These are phyloP conservation scores for Oryza glaberrima DNA, from an alignment of 176 grass and related monocot genomes.

Conservation along the genomic window DNA sequence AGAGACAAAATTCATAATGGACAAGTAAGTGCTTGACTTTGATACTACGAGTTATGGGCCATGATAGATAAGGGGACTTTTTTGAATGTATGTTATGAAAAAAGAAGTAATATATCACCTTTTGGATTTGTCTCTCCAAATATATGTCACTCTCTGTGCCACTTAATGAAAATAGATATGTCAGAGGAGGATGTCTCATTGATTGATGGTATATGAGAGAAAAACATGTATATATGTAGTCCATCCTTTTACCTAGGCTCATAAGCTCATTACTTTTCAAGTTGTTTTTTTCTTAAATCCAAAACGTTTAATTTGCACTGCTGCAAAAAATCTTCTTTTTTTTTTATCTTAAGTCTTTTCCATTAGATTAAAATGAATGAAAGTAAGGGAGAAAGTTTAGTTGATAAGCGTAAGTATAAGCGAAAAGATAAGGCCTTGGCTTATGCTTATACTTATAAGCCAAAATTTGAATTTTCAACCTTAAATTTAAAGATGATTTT, in stretches of 20 bases:
- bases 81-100: background rate
- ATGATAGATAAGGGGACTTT: background rate
- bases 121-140: background rate
- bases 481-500: no score
- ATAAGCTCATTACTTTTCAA: background rate
- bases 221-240: background rate
- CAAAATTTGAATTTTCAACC: no score
- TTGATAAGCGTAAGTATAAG: no score
- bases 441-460: no score
- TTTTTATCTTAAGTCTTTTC: background rate
- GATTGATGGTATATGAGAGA: background rate
- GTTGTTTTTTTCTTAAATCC: background rate
- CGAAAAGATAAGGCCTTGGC: no score
- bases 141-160: background rate
- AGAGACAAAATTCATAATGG: background rate
- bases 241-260: background rate
- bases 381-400: background rate
- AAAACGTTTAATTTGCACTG: background rate
- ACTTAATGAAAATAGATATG: background rate
- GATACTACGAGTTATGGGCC: background rate
- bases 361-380: background rate
- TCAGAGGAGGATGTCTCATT: background rate
- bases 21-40: background rate
- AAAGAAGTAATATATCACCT: background rate
- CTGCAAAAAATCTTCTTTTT: background rate